Percentiles rank a stretch among this genome's conserved stretches.
These are phyloP conservation scores for Serendipita indica DNA, from an alignment of 768 basidiomycete genomes.

Conservation along the genomic window DNA sequence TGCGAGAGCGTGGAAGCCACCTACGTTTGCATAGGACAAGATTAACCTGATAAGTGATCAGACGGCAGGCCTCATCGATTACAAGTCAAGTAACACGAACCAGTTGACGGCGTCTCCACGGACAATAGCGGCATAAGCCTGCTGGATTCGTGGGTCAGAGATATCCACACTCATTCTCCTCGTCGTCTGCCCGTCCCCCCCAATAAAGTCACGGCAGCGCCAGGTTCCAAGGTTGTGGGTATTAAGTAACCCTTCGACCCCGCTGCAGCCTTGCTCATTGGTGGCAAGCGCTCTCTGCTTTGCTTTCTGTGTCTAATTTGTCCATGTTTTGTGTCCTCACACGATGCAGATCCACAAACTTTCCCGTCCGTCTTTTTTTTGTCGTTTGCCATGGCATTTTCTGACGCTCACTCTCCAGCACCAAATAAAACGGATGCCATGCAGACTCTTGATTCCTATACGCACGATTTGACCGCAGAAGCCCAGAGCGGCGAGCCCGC, in stretches of 20 bases:
- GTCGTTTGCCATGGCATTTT: neutral
- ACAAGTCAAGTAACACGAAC: neutral
- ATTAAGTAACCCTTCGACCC: neutral
- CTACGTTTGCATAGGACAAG: neutral
- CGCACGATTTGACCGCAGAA: neutral
- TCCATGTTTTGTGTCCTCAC: slow-evolving; percentile 7
- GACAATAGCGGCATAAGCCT: neutral
- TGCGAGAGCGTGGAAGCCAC: neutral
- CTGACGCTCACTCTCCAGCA: neutral
- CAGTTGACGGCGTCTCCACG: slow-evolving; percentile 4
- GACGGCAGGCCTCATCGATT: neutral
- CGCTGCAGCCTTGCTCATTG: neutral
- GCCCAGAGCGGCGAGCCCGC: neutral
- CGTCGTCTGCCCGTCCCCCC: no score
- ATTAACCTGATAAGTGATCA: neutral
- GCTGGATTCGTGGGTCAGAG: neutral
- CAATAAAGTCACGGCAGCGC: no score
- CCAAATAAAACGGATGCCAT: slow-evolving; percentile 2
- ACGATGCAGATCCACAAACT: slow-evolving; percentile 7
- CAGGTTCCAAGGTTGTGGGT: no score
- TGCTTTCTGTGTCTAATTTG: neutral
- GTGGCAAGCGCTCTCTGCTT: neutral
- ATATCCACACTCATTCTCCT: slow-evolving; percentile 1
- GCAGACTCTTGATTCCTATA: slow-evolving; percentile 6
- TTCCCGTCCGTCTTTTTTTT: slow-evolving; percentile 1